Evolutionary conservation across 2,329 filamentous ascomycete genomes (phyloP), one percentile per base, ranked within the genome.

Genomic region (Dothistroma pini): DNA sequence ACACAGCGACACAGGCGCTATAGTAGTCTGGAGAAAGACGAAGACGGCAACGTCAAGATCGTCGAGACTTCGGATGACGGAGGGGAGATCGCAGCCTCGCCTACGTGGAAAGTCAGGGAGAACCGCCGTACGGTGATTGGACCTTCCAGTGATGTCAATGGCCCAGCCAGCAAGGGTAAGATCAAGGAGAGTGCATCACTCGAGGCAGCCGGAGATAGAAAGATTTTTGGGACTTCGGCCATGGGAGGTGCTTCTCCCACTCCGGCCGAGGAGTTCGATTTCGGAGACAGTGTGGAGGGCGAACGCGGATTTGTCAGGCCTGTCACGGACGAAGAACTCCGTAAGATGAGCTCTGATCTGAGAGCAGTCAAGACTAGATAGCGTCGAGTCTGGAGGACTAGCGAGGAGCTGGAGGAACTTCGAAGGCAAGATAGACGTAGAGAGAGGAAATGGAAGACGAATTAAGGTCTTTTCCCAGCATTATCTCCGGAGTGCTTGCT

Each of bases 101-200:
- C 38, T 59, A 38, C 44, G 48, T 54, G 52, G 38, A 56, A 25
- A 34, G 57, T 35, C 49, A 60, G 58, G 35, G 56, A 63, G 8
- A 64, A 63, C 9, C 58, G 65, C 41, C 62, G 57, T 16, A 67
- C 65, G 19, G 63, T 67, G 32, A 67, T 66, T 25, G 63, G 63
- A 22, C 65, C 65, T 25, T 51, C 54, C 19, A 21, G 19, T 35
- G 38, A 19, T 8, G 25, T 2, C 41, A 32, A 48, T 19, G 35
- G 32, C 48, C 35, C 53, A 31, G 52, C 14, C 50, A 47, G 32
- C 31, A 50, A 38, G n/a, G 56, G 29, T 44, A 62, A 58, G 51
- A 7, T 47, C 21, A 22, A 35, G 35, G 11, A 59, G 32, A 50
- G 51, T 48, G 54, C 60, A 48, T 57, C 55, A 56, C 31, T 58